Evolutionary conservation across 2,329 filamentous ascomycete genomes (phyloP), one percentile per base, ranked within the genome.

Genomic region (Nannizzia gypsea): DNA sequence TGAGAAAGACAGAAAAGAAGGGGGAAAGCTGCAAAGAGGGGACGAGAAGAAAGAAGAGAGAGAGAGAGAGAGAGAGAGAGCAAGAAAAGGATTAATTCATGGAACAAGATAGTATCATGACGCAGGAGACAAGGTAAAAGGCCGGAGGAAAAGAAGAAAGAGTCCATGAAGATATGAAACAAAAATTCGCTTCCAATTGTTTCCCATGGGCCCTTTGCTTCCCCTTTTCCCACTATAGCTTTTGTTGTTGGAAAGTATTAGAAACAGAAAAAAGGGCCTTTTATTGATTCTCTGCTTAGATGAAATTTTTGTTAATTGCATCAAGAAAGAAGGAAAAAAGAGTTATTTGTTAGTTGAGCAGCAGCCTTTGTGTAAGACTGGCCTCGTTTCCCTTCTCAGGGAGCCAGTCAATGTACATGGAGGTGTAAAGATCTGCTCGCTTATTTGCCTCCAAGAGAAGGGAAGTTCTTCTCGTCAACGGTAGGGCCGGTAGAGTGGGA

Each of bases 381-480:
- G 22, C 17, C 31, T 11, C 11, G 54, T 24, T 38, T 22, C 38
- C 31, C 15, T 34, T 36, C 31, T 36, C 4, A 36, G 31, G n/a
- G 26, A 28, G 22, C 38, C 28, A 22, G 13, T 42, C 54, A 22
- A 56, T 56, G 36, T 17, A 56, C 54, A 36, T 28, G 54, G 26
- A 31, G 22, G 28, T 58, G 31, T 36, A 36, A 11, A 13, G 31
- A 13, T 36, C 31, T 36, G 31, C 31, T 15, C 20, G 44, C 65
- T 71, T 72, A 74, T 70, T 74, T 74, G 65, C 22, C 58, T 63
- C 73, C 74, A 64, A 76, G 72, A 68, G 68, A 73, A 66, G 74
- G 74, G 71, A 76, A 76, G 72, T 76, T 76, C 71, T 74, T 74
- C 69, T 76, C 74, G 66, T 76, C 74, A 61, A 76, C 72, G 65